These are phyloP conservation scores for Lolium multiflorum DNA, from an alignment of 176 grass and related monocot species.

Conservation along the genomic window DNA sequence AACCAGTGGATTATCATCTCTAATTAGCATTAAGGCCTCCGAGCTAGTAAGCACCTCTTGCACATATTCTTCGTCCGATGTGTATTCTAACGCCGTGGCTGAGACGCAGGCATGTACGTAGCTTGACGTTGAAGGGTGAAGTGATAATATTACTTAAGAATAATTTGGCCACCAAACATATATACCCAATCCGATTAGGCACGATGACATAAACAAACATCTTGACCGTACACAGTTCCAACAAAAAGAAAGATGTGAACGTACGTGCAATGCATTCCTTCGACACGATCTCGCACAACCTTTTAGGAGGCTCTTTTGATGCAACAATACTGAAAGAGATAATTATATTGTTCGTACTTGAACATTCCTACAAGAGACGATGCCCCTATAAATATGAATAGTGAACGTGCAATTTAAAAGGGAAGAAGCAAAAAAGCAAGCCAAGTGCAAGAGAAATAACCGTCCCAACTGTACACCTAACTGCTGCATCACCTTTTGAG, in stretches of 20 bases:
- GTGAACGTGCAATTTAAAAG: not conserved
- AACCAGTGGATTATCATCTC: not conserved
- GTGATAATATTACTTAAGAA: constrained; percentile 40
- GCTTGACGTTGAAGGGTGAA: constrained; percentile 11
- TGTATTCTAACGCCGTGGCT: not conserved
- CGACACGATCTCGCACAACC: not conserved
- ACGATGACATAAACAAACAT: constrained; percentile 26
- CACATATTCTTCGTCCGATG: not conserved
- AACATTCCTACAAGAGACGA: not conserved
- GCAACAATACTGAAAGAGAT: not conserved
- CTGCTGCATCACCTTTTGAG: not conserved
- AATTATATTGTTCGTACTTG: not conserved
- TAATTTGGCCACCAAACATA: constrained; percentile 47
- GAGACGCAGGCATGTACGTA: constrained; percentile 1
- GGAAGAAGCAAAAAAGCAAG: not conserved
- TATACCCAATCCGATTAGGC: constrained; percentile 39
- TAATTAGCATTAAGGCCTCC: not conserved
- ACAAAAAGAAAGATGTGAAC: constrained; percentile 13
- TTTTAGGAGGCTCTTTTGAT: not conserved
- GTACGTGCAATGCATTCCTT: constrained; percentile 35
- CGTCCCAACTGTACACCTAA: not conserved
- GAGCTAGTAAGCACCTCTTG: not conserved
- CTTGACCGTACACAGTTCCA: not conserved
- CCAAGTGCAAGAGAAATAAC: not conserved
- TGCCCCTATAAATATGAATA: not conserved